Base-by-base conservation (phyloP, 164 flowering plant species). In the Amborella trichopoda region DNA sequence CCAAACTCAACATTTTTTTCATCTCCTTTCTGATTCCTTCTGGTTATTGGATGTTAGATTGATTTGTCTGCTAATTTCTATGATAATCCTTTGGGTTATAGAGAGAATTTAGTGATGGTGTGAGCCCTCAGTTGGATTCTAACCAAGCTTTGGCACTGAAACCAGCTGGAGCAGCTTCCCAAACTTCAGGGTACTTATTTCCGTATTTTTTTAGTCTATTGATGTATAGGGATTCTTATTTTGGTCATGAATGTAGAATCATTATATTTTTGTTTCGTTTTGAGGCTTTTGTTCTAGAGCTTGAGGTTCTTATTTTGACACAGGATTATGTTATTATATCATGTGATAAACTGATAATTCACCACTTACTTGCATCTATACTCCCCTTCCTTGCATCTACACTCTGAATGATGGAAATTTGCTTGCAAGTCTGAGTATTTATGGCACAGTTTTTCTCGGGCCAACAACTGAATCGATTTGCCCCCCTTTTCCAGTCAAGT, bases 131-230 rank as follows among this genome's bases (percentile, higher is more conserved):
- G 51, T 49, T 82, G 70, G 96, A 86, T 65, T 68, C 76, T 23
- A 83, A 69, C 60, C 87, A 86, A 45, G 71, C 85, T 14, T 71
- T 93, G 11, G 64, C 81, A 51, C 55, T 86, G 64, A 90, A 90
- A 60, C 69, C 96, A 26, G 80, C 90, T 51, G 81, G 75, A 28
- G 69, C 83, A 13, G 47, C 76, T 34, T 71, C 81, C 62, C 94
- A 83, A 61, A 67, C 94, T 49, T 78, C 96, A 42, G 94, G 96
- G 96, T 87, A 58, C 59, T 49, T 44, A 11, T 44, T 26, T 19
- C 23, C 26, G 3, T 25, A 16, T 4, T 43, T 6, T 13, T 1
- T 16, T 3, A 23, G 2, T 6, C 8, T 14, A 16, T 26, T 30
- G 6, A 30, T 13, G 34, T 6, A 6, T 30, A 6, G 6, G 6